Evolutionary conservation across 139 green algal species (phyloP).

Genomic region (Penium margaritaceum): DNA sequence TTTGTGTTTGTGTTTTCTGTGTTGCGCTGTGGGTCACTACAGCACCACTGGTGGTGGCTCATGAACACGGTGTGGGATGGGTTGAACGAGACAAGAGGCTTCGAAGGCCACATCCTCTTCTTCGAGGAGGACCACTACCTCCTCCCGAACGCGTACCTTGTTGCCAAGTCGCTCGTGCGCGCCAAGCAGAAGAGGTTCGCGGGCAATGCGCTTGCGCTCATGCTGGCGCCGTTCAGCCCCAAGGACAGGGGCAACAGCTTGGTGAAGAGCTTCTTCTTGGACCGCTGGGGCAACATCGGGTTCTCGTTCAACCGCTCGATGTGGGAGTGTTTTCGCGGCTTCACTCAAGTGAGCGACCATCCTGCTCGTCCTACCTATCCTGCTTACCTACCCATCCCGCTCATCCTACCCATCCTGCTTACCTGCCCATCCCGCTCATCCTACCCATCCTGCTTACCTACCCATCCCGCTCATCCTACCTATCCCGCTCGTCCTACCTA

Average conservation of each 20-base stretch:
- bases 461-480: no score
- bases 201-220: constrained; percentile 12
- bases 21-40: no score
- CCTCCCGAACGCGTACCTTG: constrained; percentile 30
- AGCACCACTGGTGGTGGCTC: constrained; percentile 47
- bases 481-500: no score
- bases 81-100: constrained; percentile 21
- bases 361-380: no score
- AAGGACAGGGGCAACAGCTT: background rate
- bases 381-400: no score
- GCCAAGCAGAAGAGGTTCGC: constrained; percentile 4
- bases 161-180: background rate
- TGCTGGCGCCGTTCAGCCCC: constrained; percentile 20
- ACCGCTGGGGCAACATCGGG: constrained; percentile 31
- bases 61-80: constrained; percentile 45
- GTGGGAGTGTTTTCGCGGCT: no score
- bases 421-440: no score
- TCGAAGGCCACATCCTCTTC: constrained; percentile 39
- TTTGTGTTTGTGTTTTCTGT: no score
- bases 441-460: no score
- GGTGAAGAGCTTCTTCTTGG: background rate
- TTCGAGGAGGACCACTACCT: constrained; percentile 44
- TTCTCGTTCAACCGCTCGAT: constrained; percentile 42
- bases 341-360: no score
- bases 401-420: no score